Evolutionary conservation across 345 rosid species (phyloP).

Genomic region (Murraya paniculata): DNA sequence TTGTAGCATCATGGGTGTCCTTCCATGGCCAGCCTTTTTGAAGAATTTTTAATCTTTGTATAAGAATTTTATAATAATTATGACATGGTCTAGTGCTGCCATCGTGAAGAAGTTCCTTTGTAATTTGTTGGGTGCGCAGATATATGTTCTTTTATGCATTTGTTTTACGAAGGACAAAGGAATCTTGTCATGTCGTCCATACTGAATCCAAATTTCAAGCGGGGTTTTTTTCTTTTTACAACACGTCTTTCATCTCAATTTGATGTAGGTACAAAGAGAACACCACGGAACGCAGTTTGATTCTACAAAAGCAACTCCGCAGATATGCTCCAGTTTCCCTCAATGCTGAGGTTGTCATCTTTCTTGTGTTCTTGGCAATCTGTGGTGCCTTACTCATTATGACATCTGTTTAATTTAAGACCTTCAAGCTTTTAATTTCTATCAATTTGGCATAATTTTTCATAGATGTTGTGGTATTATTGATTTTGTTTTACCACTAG

Average conservation of each 20-base stretch:
- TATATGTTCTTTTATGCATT: background rate
- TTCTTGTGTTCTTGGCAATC: conserved; percentile 10
- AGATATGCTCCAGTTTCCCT: conserved; percentile 80
- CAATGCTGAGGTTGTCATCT: conserved; percentile 54
- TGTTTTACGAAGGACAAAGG: background rate
- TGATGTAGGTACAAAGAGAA: conserved; percentile 64
- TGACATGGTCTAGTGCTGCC: background rate
- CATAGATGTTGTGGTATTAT: background rate
- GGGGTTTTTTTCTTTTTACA: background rate
- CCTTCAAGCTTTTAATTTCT: background rate
- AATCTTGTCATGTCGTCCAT: background rate
- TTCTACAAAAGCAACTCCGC: conserved; percentile 67
- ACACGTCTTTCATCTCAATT: conserved; percentile 24
- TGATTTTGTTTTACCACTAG: background rate
- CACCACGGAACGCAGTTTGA: conserved; percentile 43
- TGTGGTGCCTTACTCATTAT: background rate
- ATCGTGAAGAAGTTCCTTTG: background rate
- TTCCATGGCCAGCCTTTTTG: background rate
- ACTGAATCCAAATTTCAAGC: background rate
- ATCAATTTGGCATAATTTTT: background rate
- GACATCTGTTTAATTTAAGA: conserved; percentile 2
- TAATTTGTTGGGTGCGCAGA: background rate
- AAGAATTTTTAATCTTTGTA: background rate
- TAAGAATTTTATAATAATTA: background rate
- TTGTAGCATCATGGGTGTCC: background rate